These are phyloP conservation scores for Aspergillus candidus DNA, from an alignment of 2,329 filamentous ascomycete genomes.

Conservation along the genomic window DNA sequence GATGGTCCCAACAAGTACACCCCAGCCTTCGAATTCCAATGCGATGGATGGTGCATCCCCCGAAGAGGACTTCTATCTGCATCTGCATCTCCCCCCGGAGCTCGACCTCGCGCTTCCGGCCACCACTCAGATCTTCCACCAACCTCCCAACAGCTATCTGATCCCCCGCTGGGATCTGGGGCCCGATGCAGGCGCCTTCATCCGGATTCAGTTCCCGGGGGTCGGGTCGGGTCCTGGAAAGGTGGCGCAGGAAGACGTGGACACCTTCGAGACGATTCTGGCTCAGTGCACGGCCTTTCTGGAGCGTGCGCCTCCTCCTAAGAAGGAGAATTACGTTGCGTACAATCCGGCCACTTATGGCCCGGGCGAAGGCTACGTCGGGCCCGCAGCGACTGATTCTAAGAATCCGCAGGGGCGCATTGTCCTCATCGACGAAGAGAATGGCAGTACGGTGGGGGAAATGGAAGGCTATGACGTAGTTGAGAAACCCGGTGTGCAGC, in stretches of 20 bases:
- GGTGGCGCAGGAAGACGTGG: conserved; percentile 81
- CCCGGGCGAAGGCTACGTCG: conserved; percentile 71
- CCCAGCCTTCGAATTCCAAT: conserved; percentile 49
- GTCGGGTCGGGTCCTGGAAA: conserved; percentile 58
- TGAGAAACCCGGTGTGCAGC: conserved; percentile 67
- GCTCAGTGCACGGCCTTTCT: conserved; percentile 97
- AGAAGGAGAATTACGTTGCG: conserved; percentile 26
- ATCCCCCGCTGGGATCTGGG: conserved; percentile 94
- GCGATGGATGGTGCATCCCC: conserved; percentile 48
- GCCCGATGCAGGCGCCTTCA: conserved; percentile 82
- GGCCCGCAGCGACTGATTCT: conserved; percentile 27
- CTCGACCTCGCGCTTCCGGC: conserved; percentile 88
- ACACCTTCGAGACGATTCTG: conserved; percentile 95
- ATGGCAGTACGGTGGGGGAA: conserved; percentile 92
- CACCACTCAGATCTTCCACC: conserved; percentile 95
- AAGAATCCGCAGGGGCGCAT: conserved; percentile 62
- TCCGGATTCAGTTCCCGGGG: conserved; percentile 80
- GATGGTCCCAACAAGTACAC: conserved; percentile 88
- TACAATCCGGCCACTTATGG: conserved; percentile 81
- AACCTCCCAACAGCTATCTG: conserved; percentile 85
- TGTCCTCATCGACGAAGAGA: conserved; percentile 89
- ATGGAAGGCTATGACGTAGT: conserved; percentile 75
- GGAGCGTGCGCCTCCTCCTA: conserved; percentile 66
- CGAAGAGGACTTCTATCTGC: conserved; percentile 93
- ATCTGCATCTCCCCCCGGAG: conserved; percentile 89